Evolutionary conservation across 2,329 filamentous ascomycete genomes (phyloP), one percentile per base, ranked within the genome.

Genomic region (Pseudonectria buxi): DNA sequence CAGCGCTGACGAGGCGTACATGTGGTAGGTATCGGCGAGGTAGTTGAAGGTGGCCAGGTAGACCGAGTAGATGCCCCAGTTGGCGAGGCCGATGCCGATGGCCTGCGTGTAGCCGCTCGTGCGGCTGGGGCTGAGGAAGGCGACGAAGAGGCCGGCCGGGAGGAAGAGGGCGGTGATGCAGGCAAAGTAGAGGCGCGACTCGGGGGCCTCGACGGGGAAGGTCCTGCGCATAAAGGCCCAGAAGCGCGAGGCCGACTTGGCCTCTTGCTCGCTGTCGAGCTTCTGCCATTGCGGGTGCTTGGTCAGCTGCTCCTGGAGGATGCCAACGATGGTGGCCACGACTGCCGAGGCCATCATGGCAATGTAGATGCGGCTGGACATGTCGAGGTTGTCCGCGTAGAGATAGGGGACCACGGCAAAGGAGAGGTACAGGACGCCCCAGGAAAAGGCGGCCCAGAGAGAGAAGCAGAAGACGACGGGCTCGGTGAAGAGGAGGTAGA

Each of bases 11-110:
- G 81, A 87, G 0, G 89, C 86, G 51, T 90, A 95, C 3, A 75
- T 70, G 54, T 88, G 83, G 58, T 95, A 95, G 2, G 81, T 82
- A 55, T 95, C 89, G 14, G 88, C 87, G 2, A 95, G 71, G 50
- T 94, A 95, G 56, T 95, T 95, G 65, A 95, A 95, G 0, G 87
- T 85, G 3, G 88, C 82, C 1, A 95, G 72, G 54, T 94, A 94
- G 25, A 95, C 78, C 27, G 78, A 81, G 58, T 86, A 90, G 45
- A 95, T 94, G 18, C 89, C 83, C 68, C 90, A 84, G 0, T 84
- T 90, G 0, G 86, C 81, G 40, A 87, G 74, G 1, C 71, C 76
- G 24, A 95, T 70, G 1, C 78, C 82, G 3, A 90, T 60, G 0
- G 59, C 57, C 14, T 54, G 48, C 0, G 50, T 42, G 28, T 61